Conservation (phyloP, 2,329 filamentous ascomycete species). For the Ceratocystis colombiana region DNA sequence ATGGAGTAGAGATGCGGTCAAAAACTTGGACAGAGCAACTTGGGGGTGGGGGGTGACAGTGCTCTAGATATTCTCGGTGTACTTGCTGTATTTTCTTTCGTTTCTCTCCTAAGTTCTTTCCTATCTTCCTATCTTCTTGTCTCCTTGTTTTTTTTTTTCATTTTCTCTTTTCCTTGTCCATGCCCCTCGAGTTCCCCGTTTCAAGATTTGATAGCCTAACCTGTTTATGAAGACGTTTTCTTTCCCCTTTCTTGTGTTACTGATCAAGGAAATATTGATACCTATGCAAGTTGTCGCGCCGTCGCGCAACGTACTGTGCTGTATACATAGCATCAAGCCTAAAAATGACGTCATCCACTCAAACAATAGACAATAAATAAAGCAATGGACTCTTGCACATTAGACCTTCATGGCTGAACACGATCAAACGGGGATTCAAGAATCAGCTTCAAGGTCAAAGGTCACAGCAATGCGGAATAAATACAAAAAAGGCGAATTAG, state of each 20-base stretch:
- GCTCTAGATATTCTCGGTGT: no score
- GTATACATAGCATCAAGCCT: no score
- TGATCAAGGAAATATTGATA: no score
- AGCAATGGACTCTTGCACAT: no score
- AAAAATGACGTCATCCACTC: no score
- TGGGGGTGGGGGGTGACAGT: neutral
- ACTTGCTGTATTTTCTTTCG: neutral
- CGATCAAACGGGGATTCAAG: no score
- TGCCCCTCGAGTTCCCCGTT: neutral
- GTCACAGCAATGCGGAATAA: no score
- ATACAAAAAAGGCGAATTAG: neutral
- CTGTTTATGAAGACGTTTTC: neutral
- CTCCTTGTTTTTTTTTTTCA: conserved; percentile 10
- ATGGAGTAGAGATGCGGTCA: conserved; percentile 36
- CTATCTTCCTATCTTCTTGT: neutral
- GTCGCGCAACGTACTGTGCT: no score
- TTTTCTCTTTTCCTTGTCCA: conserved; percentile 17
- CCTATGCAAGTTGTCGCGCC: no score
- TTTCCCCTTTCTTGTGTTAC: neutral
- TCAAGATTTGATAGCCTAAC: neutral
- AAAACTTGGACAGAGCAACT: neutral
- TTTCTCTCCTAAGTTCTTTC: neutral
- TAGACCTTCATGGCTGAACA: no score
- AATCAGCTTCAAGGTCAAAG: no score
- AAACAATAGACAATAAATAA: no score